These are phyloP conservation scores for Termitomyces sp. DNA, from an alignment of 768 basidiomycete species.

Conservation along the genomic window DNA sequence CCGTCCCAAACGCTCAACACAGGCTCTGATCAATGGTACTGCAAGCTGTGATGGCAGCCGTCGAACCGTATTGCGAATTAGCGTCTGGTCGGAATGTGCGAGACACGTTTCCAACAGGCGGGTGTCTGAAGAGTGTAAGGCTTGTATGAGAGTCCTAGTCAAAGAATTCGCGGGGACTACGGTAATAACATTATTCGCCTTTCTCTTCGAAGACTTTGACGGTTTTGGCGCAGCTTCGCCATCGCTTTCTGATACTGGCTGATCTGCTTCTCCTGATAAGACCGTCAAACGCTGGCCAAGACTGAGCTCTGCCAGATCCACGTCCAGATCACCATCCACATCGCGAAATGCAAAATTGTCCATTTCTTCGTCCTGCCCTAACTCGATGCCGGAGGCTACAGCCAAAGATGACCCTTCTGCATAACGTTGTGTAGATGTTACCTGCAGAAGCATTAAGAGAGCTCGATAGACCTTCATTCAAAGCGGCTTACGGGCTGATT, in stretches of 20 bases:
- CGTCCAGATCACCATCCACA: constrained; percentile 71
- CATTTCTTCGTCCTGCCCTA: constrained; percentile 55
- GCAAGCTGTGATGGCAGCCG: constrained; percentile 85
- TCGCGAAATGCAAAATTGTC: constrained; percentile 49
- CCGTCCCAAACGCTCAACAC: constrained; percentile 84
- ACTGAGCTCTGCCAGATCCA: constrained; percentile 86
- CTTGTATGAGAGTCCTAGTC: constrained; percentile 92
- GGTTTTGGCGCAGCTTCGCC: constrained; percentile 30
- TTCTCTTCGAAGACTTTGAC: constrained; percentile 31
- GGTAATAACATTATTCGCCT: constrained; percentile 29
- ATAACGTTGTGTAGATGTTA: constrained; percentile 61
- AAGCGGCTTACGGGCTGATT: constrained; percentile 3
- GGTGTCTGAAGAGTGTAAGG: constrained; percentile 91
- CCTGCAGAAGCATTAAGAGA: constrained; percentile 24
- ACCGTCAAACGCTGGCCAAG: constrained; percentile 88
- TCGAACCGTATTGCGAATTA: constrained; percentile 86
- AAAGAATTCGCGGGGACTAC: constrained; percentile 79
- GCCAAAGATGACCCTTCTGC: constrained; percentile 58
- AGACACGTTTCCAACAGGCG: constrained; percentile 85
- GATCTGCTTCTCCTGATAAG: constrained; percentile 50
- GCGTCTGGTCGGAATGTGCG: constrained; percentile 70
- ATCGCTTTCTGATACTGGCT: constrained; percentile 47
- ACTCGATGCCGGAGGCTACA: constrained; percentile 62
- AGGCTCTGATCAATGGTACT: constrained; percentile 80
- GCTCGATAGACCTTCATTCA: not conserved